A percentile compares a stretch with the other conserved stretches of the same genome.
These are phyloP conservation scores for Rhodotorula diobovata DNA, from an alignment of 768 basidiomycete genomes.

Conservation along the genomic window DNA sequence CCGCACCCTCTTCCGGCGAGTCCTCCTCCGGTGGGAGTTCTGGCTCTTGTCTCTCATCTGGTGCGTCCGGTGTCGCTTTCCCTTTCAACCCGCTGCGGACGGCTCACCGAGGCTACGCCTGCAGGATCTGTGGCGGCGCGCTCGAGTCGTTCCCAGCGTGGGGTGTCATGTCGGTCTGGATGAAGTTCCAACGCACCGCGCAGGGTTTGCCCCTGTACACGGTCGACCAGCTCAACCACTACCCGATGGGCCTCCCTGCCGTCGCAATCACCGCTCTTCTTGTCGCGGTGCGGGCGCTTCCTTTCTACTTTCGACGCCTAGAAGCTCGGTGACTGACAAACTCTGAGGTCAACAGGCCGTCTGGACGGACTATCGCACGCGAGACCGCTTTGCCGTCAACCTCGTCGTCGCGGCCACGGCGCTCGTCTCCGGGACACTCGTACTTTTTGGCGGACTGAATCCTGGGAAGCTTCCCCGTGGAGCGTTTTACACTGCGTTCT, in stretches of 20 bases:
- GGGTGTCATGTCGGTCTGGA: conserved; percentile 14
- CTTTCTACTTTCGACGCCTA: too few species aligned
- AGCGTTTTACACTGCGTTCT: conserved; percentile 69
- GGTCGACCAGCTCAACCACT: conserved; percentile 41
- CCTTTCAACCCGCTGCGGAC: not conserved
- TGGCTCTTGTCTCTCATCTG: conserved; percentile 8
- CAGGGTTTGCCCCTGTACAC: conserved; percentile 10
- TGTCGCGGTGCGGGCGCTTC: conserved; percentile 44
- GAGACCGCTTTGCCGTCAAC: conserved; percentile 60
- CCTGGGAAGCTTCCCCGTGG: conserved; percentile 40
- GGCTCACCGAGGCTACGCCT: rapidly evolving
- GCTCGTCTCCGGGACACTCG: conserved; percentile 57
- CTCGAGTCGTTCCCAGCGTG: conserved; percentile 8
- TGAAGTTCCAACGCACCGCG: conserved; percentile 37
- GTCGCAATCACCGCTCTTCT: conserved; percentile 36
- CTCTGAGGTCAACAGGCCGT: conserved; percentile 47
- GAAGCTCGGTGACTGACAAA: too few species aligned
- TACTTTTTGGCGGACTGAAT: not conserved
- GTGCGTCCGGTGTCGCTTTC: not conserved
- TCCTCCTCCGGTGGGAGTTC: conserved; percentile 9
- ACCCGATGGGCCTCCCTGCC: conserved; percentile 38
- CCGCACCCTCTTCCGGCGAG: conserved; percentile 20
- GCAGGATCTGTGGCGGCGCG: not conserved
- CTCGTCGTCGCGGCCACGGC: conserved; percentile 63
- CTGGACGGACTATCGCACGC: conserved; percentile 56